phyloP scores from a whole-genome alignment of 192 early-diverging fungal species.

The Backusella mclennaniae region DNA sequence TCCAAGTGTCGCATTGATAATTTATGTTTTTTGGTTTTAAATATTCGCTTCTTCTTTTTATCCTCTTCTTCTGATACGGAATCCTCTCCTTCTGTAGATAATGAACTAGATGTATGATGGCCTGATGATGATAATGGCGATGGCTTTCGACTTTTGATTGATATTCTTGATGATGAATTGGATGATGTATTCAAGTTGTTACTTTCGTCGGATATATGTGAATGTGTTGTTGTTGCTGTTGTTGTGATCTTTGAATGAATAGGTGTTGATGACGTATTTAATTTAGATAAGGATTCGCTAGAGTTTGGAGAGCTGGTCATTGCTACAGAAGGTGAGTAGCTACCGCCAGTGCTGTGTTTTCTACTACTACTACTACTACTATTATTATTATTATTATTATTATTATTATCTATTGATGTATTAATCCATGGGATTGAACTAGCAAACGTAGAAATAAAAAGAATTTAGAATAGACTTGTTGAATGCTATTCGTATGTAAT shows the following conservation, averaged over 20 bases:
- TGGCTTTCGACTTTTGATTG: background rate
- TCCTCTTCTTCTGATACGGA: background rate
- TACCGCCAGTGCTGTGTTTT: background rate
- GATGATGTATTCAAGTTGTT: background rate
- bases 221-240: background rate
- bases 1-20: background rate
- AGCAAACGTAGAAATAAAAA: background rate
- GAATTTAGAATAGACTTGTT: background rate
- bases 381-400: background rate
- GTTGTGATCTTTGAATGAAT: background rate
- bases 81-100: background rate
- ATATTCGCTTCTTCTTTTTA: background rate
- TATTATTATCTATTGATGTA: background rate
- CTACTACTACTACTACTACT: background rate
- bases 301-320: background rate
- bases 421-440: conserved; percentile 23
- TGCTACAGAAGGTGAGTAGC: background rate
- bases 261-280: background rate
- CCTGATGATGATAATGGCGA: conserved; percentile 11
- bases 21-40: background rate
- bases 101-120: background rate
- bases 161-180: background rate
- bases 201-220: background rate
- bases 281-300: background rate
- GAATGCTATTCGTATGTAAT: background rate